A percentile compares a stretch with the other conserved stretches of the same genome.
These are phyloP conservation scores for Krasilnikovozyma curviuscula DNA, from an alignment of 768 basidiomycete species.

Conservation along the genomic window DNA sequence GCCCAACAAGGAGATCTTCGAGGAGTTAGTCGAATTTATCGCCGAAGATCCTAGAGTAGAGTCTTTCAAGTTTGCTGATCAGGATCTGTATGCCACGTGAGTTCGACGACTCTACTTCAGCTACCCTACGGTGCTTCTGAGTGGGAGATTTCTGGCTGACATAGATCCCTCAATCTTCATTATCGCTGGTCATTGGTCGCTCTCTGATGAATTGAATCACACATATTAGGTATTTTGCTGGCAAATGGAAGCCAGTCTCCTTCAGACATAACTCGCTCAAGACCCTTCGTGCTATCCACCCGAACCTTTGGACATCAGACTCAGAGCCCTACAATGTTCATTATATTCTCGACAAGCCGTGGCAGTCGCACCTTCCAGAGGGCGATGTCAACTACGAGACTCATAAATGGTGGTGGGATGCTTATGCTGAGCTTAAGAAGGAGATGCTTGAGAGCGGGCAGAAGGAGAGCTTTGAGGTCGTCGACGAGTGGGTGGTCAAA, in stretches of 20 bases:
- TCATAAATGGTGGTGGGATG: constrained; percentile 64
- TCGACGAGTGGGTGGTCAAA: constrained; percentile 9
- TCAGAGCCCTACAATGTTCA: constrained; percentile 69
- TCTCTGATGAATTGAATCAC: too few species aligned
- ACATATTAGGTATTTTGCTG: constrained; percentile 9
- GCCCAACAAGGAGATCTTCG: constrained; percentile 43
- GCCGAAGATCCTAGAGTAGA: constrained; percentile 37
- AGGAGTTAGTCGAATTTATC: constrained; percentile 40
- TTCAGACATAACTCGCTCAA: constrained; percentile 89
- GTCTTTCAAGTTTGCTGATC: constrained; percentile 64
- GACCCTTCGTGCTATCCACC: constrained; percentile 55
- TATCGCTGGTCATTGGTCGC: background rate
- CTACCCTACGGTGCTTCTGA: background rate
- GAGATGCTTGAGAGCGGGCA: constrained; percentile 9
- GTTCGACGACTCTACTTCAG: background rate
- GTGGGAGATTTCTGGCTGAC: background rate
- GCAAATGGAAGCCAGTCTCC: constrained; percentile 51
- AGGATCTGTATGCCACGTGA: constrained; percentile 54
- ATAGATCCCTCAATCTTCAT: background rate
- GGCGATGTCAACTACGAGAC: constrained; percentile 36
- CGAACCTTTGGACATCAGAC: constrained; percentile 61
- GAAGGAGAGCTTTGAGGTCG: constrained; percentile 5
- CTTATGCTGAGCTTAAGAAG: constrained; percentile 32
- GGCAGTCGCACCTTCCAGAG: constrained; percentile 41
- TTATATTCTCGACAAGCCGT: constrained; percentile 73